Conservation (phyloP, 2,329 filamentous ascomycete genomes). For the Elsinoe perseae region DNA sequence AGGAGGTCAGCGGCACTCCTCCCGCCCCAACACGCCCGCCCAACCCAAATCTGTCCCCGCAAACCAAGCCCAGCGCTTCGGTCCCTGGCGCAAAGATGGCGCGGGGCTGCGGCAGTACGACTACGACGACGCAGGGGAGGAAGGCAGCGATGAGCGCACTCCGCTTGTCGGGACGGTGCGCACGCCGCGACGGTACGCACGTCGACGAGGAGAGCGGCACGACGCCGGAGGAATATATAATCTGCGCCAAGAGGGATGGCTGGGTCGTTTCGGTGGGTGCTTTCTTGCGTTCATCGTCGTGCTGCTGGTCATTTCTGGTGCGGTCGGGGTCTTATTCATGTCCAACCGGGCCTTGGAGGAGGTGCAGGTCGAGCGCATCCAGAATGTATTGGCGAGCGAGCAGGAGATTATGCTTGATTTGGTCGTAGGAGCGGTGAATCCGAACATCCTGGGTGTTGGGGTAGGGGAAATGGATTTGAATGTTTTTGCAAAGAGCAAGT, state of each 20-base stretch:
- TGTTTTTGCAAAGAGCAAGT: slow-evolving; percentile 88
- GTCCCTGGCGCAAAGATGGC: slow-evolving; percentile 44
- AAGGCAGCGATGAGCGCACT: slow-evolving; percentile 69
- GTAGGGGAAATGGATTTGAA: slow-evolving; percentile 83
- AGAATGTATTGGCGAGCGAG: slow-evolving; percentile 85
- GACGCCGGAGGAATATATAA: slow-evolving; percentile 44
- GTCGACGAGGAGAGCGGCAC: slow-evolving; percentile 44
- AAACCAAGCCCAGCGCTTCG: slow-evolving; percentile 35
- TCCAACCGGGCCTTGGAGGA: slow-evolving; percentile 79
- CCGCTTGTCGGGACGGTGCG: slow-evolving; percentile 65
- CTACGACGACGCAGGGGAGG: slow-evolving; percentile 60
- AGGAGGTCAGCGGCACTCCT: slow-evolving; percentile 52
- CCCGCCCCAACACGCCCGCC: slow-evolving; percentile 59
- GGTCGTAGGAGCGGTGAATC: slow-evolving; percentile 79
- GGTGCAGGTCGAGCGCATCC: slow-evolving; percentile 70
- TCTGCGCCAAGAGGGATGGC: slow-evolving; percentile 20
- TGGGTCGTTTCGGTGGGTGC: slow-evolving; percentile 73
- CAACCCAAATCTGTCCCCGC: slow-evolving; percentile 42
- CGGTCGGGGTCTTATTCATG: slow-evolving; percentile 81
- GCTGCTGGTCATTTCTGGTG: slow-evolving; percentile 72
- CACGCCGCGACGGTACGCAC: slow-evolving; percentile 43
- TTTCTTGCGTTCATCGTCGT: slow-evolving; percentile 76
- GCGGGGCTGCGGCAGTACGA: slow-evolving; percentile 61
- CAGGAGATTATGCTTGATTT: slow-evolving; percentile 94
- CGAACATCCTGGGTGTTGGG: slow-evolving; percentile 82